These are phyloP conservation scores for Oryza coarctata DNA, from an alignment of 176 grass and related monocot species.

Conservation along the genomic window DNA sequence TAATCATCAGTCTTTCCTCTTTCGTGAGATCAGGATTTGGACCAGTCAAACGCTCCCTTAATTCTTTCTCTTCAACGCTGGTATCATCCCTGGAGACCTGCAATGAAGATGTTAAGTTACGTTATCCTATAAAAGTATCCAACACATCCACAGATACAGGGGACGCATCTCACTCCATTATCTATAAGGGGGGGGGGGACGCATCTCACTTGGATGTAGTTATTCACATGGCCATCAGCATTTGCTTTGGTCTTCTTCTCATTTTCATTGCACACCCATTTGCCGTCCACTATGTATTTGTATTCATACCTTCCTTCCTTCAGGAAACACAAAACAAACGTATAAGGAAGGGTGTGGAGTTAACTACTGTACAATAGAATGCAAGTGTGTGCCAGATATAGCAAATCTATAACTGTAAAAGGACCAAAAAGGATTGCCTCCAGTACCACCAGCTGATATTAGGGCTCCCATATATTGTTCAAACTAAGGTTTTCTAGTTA, in stretches of 20 bases:
- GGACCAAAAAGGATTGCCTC: not conserved
- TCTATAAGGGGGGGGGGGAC: too few relatives aligned
- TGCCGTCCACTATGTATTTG: slow-evolving; percentile 88
- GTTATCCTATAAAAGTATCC: not conserved
- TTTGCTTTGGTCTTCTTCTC: slow-evolving; percentile 67
- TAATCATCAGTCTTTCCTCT: slow-evolving; percentile 73
- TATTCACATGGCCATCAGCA: slow-evolving; percentile 81
- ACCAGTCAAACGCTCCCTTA: slow-evolving; percentile 54
- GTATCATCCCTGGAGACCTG: slow-evolving; percentile 54
- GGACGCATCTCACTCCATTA: slow-evolving; percentile 48
- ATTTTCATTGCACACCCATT: slow-evolving; percentile 64
- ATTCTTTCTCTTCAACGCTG: slow-evolving; percentile 50
- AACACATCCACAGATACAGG: not conserved
- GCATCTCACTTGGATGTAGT: slow-evolving; percentile 74
- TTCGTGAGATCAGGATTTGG: slow-evolving; percentile 53
- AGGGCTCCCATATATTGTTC: not conserved
- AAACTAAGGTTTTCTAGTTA: not conserved
- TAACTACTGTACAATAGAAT: not conserved
- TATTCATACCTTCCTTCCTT: slow-evolving; percentile 93
- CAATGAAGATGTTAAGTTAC: not conserved
- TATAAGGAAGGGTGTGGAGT: slow-evolving; percentile 19
- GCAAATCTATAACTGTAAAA: not conserved
- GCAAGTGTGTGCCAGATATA: not conserved
- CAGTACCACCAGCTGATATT: not conserved
- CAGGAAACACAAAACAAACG: slow-evolving; percentile 26